phyloP scores from a whole-genome alignment of 2,329 filamentous ascomycete species.

The Emydomyces testavorans region DNA sequence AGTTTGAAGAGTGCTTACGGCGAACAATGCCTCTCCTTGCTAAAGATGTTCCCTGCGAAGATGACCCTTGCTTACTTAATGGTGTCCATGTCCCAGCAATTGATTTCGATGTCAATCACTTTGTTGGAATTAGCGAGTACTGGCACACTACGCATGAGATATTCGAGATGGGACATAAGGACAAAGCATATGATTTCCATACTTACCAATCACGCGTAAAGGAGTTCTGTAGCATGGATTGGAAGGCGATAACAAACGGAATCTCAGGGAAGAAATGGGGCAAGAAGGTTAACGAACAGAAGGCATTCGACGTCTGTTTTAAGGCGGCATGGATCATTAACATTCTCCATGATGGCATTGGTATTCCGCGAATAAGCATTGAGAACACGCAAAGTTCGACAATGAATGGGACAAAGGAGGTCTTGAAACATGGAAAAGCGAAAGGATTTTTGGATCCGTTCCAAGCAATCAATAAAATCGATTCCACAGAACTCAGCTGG shows the following conservation, averaged over 20 bases:
- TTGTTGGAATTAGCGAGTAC: conserved; percentile 94
- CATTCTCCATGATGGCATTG: conserved; percentile 89
- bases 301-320: conserved; percentile 83
- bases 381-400: conserved; percentile 48
- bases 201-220: conserved; percentile 78
- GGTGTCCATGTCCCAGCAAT: conserved; percentile 89
- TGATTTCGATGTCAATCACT: conserved; percentile 94
- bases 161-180: conserved; percentile 64
- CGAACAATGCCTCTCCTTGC: conserved; percentile 76
- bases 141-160: conserved; percentile 98
- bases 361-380: conserved; percentile 72
- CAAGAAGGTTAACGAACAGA: conserved; percentile 59
- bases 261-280: conserved; percentile 58
- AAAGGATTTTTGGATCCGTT: conserved; percentile 75
- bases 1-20: conserved; percentile 72
- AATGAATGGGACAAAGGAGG: conserved; percentile 61
- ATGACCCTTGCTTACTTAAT: conserved; percentile 78
- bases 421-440: conserved; percentile 55
- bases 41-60: conserved; percentile 73
- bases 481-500: conserved; percentile 89
- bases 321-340: conserved; percentile 98
- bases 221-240: conserved; percentile 74
- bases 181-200: conserved; percentile 75
- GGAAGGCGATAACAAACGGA: conserved; percentile 60
- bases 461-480: conserved; percentile 84